Base-by-base conservation (phyloP, 2,329 filamentous ascomycete species). In the Verticillium albo-atrum region DNA sequence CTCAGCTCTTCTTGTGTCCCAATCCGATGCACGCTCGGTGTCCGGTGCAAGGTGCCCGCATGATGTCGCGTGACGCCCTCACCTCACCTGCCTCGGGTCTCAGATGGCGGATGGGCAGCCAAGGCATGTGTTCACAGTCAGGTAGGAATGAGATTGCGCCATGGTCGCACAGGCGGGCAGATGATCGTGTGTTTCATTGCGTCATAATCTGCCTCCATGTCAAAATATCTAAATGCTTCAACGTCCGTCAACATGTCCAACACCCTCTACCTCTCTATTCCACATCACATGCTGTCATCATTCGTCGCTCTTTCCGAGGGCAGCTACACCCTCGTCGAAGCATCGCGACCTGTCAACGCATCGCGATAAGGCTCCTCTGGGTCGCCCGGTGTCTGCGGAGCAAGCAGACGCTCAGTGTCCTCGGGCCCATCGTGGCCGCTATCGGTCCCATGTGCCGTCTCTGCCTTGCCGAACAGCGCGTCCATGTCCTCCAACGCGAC, bases 401-500 rank as follows among this genome's bases (percentile, higher is more conserved):
- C 55, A 30, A 51, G 35, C 25, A 57, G 27, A 3, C 42, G 55
- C 28, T 57, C 55, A 6, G 55, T 57, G 12, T 53, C 51, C 17
- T 53, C 51, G 6, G 25, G 51, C n/a, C 51, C 56, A 27, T 61
- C 58, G 15, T 9, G 4, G 4, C 42, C 50, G 15, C 14, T 23
- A 27, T n/a, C 30, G 47, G 20, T 12, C 12, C 23, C 6, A 32
- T 57, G 23, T 9, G 26, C 42, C 17, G 7, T 12, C 10, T 20
- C 37, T 5, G 58, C 35, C 7, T 58, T 66, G 1, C 70, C 70
- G 54, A 81, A 80, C 2, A 81, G 60, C 1, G 57, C 66, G 52
- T 80, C 78, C 75, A 81, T 79, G 17, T 79, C 74, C 58, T 81
- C 78, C 5, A 79, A 63, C 0, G 72, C 66, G 1, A 71, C 67